Conservation (phyloP, 257 asterid species). For the Solanum habrochaites region DNA sequence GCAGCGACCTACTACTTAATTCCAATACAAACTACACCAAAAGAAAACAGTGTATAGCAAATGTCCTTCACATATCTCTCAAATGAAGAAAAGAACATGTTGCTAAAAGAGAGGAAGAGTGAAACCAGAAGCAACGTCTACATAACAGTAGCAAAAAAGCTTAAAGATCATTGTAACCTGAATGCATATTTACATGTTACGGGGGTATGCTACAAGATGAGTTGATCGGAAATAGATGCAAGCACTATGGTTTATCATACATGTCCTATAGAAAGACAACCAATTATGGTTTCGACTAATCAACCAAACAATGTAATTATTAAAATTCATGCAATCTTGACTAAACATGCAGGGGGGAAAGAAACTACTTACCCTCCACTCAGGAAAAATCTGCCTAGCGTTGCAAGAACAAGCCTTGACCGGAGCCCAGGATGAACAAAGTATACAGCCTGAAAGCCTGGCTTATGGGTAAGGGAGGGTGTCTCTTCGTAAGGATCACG, state of each 20-base stretch:
- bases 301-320: background rate
- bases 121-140: background rate
- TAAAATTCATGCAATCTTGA: background rate
- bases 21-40: constrained; percentile 65
- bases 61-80: background rate
- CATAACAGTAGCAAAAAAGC: background rate
- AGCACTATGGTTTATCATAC: background rate
- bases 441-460: constrained; percentile 73
- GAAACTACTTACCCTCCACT: constrained; percentile 72
- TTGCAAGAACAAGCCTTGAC: constrained; percentile 82
- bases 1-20: constrained; percentile 92
- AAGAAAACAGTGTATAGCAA: background rate
- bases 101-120: background rate
- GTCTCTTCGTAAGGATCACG: constrained; percentile 91
- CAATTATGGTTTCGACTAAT: background rate
- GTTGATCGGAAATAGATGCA: background rate
- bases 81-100: background rate
- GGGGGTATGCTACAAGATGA: background rate
- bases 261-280: background rate
- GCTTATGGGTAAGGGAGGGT: constrained; percentile 63
- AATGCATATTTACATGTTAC: background rate
- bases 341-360: background rate
- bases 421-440: constrained; percentile 87
- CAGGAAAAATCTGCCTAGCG: constrained; percentile 75
- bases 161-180: background rate